A percentile compares a stretch with the other conserved stretches of the same genome.
Evolutionary conservation across 331 rosid genomes (phyloP).

Genomic region (Dryas integrifolia): DNA sequence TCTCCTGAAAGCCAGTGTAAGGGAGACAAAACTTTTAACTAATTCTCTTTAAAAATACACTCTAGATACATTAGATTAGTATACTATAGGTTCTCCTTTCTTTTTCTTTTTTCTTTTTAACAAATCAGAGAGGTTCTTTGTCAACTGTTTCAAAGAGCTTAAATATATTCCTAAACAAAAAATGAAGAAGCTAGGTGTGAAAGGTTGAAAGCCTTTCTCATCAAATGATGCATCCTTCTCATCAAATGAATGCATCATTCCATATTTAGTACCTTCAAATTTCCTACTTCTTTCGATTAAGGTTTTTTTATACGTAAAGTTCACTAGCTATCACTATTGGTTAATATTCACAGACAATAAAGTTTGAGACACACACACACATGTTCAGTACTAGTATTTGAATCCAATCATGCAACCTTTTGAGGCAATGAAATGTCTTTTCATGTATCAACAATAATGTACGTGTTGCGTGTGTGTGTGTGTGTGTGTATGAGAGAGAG

Average conservation of each 20-base stretch:
- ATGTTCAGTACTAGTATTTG: neutral
- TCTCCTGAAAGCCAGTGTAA: conserved; percentile 61
- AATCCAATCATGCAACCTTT: neutral
- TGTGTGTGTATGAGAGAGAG: neutral
- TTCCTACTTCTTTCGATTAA: neutral
- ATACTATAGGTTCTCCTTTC: neutral
- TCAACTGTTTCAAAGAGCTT: neutral
- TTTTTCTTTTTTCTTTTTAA: neutral
- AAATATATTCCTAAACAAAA: neutral
- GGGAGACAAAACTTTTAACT: conserved; percentile 17
- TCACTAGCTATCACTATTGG: neutral
- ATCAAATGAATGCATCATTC: neutral
- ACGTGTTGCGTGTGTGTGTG: neutral
- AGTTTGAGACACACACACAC: neutral
- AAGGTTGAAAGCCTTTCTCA: too few species aligned
- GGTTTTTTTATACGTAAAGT: neutral
- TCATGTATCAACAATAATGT: neutral
- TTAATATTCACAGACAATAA: neutral
- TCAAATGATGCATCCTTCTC: neutral
- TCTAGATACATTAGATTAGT: neutral
- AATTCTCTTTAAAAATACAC: conserved; percentile 4
- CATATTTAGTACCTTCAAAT: neutral
- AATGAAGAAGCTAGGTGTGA: neutral
- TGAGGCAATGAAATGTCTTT: neutral
- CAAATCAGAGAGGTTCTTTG: neutral